Evolutionary conservation across 345 rosid species (phyloP), one percentile per base, ranked within the genome.

Genomic region (Euphorbia tirucalli): DNA sequence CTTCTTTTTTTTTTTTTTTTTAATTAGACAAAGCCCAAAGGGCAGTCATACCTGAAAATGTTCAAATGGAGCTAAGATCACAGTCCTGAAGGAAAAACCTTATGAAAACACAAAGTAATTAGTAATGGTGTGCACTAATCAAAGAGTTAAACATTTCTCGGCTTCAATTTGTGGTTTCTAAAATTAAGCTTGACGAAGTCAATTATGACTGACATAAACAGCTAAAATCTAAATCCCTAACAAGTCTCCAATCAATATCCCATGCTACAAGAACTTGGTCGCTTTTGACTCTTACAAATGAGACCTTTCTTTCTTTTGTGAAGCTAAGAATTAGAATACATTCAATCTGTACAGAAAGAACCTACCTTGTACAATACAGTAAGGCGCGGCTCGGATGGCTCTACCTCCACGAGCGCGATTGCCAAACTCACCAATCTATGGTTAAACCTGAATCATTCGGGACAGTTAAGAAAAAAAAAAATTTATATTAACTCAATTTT

Each of bases 341-440:
- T 68, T 74, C 25, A 61, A 76, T 74, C 79, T 81, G 75, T 83
- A 83, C 87, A 83, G 65, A 35, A 78, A 71, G 75, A 64, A n/a
- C 69, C 81, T 76, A 62, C 63, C 64, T 50, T 64, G 66, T 62
- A 62, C 70, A 66, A n/a, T 66, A 74, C 83, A 73, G 49, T 76
- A 66, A 46, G 79, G 74, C 73, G 76, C 8, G 27, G 70, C 77
- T 77, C 59, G 50, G 74, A 57, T 68, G 71, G 70, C 77, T 74
- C 76, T 68, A 28, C 16, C n/a, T 68, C 24, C 31, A 0, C 74
- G 74, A 62, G 65, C 78, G 49, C 70, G 21, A 65, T 27, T 61
- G 49, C 62, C 67, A 49, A 65, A 54, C 70, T 70, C 74, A 55
- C 77, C 81, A 39, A 57, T 74, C 80, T 74, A 78, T 60, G 65